Percentiles rank a stretch among this genome's conserved stretches.
Conservation (phyloP, 2,329 filamentous ascomycete genomes). For the Verticillium albo-atrum region DNA sequence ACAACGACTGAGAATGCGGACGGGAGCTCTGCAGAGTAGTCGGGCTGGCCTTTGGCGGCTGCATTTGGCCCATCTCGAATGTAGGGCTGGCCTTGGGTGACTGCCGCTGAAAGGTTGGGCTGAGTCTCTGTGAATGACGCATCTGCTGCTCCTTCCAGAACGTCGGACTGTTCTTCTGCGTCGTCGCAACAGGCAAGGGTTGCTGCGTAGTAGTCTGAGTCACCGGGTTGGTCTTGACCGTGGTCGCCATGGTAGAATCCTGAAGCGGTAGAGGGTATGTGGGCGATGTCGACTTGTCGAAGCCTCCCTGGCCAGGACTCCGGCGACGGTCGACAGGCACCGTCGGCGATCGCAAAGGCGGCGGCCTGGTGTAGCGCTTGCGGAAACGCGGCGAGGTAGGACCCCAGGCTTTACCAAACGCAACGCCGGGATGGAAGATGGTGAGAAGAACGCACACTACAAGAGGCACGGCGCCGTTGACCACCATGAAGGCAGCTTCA, state of each 20-base stretch:
- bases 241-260: slow-evolving; percentile 3
- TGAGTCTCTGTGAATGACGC: background rate
- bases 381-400: slow-evolving; percentile 27
- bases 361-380: background rate
- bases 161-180: slow-evolving; percentile 5
- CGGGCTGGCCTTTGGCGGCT: background rate
- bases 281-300: background rate
- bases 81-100: background rate
- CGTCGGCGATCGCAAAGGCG: slow-evolving; percentile 9
- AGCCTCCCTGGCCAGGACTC: background rate
- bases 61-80: background rate
- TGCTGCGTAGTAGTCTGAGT: background rate
- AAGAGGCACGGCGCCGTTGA: slow-evolving; percentile 36
- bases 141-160: background rate
- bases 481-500: slow-evolving; percentile 29
- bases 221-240: background rate
- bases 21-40: background rate
- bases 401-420: slow-evolving; percentile 35
- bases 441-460: slow-evolving; percentile 29
- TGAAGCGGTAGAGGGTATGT: background rate
- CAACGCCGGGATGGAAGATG: slow-evolving; percentile 30
- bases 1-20: background rate
- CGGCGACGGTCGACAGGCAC: slow-evolving; percentile 3
- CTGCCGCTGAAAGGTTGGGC: background rate
- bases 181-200: slow-evolving; percentile 2